Evolutionary conservation across 2,329 filamentous ascomycete species (phyloP), one percentile per base, ranked within the genome.

Genomic region (Cladosporium sp.): DNA sequence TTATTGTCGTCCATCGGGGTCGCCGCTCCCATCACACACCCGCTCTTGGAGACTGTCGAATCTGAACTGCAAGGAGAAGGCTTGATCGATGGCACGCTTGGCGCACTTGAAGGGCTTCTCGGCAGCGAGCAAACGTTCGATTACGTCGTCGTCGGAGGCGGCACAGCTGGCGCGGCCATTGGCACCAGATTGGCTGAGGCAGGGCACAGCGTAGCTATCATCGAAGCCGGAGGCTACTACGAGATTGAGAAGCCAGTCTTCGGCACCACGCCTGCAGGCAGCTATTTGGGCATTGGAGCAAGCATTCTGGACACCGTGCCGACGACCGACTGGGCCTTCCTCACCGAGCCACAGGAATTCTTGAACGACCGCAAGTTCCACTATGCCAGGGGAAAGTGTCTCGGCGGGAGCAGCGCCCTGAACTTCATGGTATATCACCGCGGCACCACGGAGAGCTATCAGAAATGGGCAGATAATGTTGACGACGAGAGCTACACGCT

Each of bases 391-490:
- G 65, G 65, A 38, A 66, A 65, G 48, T 59, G 55, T 28, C 52
- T 67, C 1, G 65, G 63, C 37, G 64, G 66, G 22, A 58, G 48
- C 38, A 61, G 58, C 22, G 67, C 64, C 3, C 48, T 56, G 2
- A 62, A 65, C 44, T 58, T 58, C 43, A 58, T 66, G 58, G 52
- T 54, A n/a, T 64, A 62, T 37, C 61, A 64, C 11, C 55, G 67
- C 16, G 60, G 63, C 3, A 70, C 65, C 3, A 56, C 52, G 10
- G 65, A 58, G 5, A 61, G 62, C 13, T 60, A 68, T 52, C 60
- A 68, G 46, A 54, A 54, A 41, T 72, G 70, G 70, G 69, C 68
- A 1, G 62, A 71, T 40, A 55, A 61, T 19, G 68, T 71, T 8
- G 66, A 58, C 8, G 70, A 72, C 46, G 41, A 66, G 38, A 54